phyloP scores from a whole-genome alignment of 2,329 filamentous ascomycete species.

The Bipolaris bicolor region DNA sequence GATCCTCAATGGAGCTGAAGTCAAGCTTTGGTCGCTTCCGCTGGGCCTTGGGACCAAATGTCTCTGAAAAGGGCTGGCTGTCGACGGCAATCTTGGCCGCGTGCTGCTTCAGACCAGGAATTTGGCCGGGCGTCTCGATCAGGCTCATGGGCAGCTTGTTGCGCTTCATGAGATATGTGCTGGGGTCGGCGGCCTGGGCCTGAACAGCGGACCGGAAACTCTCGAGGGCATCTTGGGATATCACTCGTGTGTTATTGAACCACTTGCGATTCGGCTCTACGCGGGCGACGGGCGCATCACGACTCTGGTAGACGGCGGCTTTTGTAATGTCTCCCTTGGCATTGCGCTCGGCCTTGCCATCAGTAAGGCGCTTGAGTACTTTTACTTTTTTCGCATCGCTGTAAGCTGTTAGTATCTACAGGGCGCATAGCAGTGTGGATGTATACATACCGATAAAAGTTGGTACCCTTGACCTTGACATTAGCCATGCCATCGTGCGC shows the following conservation, averaged over 20 bases:
- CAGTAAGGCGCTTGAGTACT: slow-evolving; percentile 87
- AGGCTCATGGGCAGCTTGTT: slow-evolving; percentile 97
- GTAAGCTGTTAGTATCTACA: not conserved
- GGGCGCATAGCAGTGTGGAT: not conserved
- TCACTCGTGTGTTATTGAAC: slow-evolving; percentile 93
- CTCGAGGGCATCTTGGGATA: slow-evolving; percentile 84
- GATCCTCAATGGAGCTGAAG: slow-evolving; percentile 79
- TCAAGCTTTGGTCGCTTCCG: slow-evolving; percentile 90
- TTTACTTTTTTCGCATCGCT: slow-evolving; percentile 82
- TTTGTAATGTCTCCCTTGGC: slow-evolving; percentile 82
- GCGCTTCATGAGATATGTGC: slow-evolving; percentile 91
- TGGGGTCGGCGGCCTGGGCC: slow-evolving; percentile 87
- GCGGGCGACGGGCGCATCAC: slow-evolving; percentile 79
- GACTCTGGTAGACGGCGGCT: slow-evolving; percentile 81
- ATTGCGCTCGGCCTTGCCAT: slow-evolving; percentile 82
- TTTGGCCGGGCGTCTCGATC: slow-evolving; percentile 74
- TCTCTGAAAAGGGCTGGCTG: slow-evolving; percentile 81
- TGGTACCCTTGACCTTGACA: slow-evolving; percentile 93
- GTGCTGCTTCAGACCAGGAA: slow-evolving; percentile 89
- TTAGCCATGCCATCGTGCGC: slow-evolving; percentile 86
- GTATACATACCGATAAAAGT: slow-evolving; percentile 74
- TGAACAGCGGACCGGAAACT: slow-evolving; percentile 92
- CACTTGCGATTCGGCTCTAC: slow-evolving; percentile 97
- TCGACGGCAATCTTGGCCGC: slow-evolving; percentile 93
- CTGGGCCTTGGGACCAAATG: slow-evolving; percentile 92